A percentile compares a stretch with the other conserved stretches of the same genome.
phyloP scores from a whole-genome alignment of 306 rosid genomes.

The Quercus engelmannii region DNA sequence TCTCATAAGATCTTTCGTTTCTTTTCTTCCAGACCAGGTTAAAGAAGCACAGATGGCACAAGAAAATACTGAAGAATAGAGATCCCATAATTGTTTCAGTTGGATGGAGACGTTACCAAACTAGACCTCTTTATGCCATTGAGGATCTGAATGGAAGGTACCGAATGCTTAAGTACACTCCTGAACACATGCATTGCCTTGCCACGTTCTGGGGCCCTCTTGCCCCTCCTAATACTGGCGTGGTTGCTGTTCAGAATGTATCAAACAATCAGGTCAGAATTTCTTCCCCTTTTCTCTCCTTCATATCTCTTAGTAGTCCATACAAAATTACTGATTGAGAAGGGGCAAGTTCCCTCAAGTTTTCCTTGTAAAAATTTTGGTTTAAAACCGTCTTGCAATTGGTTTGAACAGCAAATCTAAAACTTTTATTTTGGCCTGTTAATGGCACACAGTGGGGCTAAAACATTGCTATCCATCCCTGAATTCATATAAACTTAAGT shows the following conservation, averaged over 20 bases:
- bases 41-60: constrained; percentile 95
- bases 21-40: constrained; percentile 64
- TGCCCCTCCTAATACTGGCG: constrained; percentile 86
- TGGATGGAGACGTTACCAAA: constrained; percentile 99
- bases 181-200: constrained; percentile 91
- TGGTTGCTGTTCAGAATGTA: constrained; percentile 82
- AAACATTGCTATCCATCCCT: neutral
- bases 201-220: constrained; percentile 98
- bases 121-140: constrained; percentile 80
- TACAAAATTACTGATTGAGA: neutral
- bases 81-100: constrained; percentile 86
- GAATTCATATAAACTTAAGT: neutral
- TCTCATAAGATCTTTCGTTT: neutral
- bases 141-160: constrained; percentile 87
- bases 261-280: constrained; percentile 68
- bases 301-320: neutral
- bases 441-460: neutral
- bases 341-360: neutral
- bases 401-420: neutral
- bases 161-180: constrained; percentile 95
- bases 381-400: neutral
- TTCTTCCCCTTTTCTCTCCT: neutral
- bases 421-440: neutral
- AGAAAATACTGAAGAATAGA: constrained; percentile 80
- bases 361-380: neutral